Evolutionary conservation across 192 early-diverging fungal species (phyloP).

Genomic region (Coemansia erecta): DNA sequence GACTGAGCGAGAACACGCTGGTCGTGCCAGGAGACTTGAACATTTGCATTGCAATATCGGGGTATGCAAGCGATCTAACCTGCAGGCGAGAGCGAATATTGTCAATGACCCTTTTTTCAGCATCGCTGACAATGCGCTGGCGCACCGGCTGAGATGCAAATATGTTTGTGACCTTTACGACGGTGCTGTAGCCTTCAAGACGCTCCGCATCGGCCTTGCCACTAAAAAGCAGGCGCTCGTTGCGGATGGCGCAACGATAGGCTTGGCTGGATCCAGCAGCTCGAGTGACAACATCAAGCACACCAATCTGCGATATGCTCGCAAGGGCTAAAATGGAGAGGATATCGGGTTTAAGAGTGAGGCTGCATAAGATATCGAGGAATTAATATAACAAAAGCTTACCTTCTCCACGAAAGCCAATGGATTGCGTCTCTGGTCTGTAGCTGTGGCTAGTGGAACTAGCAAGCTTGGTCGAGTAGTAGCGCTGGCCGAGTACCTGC

Average conservation of each 20-base stretch:
- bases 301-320: slow-evolving; percentile 36
- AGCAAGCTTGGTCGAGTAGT: slow-evolving; percentile 28
- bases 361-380: too few species aligned
- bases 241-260: slow-evolving; percentile 16
- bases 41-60: slow-evolving; percentile 33
- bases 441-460: not conserved
- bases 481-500: slow-evolving; percentile 21
- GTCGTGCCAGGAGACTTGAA: not conserved
- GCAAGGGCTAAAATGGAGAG: slow-evolving; percentile 25
- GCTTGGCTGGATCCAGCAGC: not conserved
- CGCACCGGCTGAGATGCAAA: slow-evolving; percentile 34
- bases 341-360: too few species aligned
- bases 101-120: slow-evolving; percentile 13
- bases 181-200: slow-evolving; percentile 12
- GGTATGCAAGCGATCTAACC: slow-evolving; percentile 22
- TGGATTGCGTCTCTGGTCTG: not conserved
- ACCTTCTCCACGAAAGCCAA: slow-evolving; percentile 42
- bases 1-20: slow-evolving; percentile 19
- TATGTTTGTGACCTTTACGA: slow-evolving; percentile 27
- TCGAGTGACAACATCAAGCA: slow-evolving; percentile 25
- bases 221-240: slow-evolving; percentile 16
- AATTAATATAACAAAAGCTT: not conserved
- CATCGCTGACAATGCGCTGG: slow-evolving; percentile 14
- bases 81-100: slow-evolving; percentile 20
- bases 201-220: not conserved